Conservation (phyloP, 2,329 filamentous ascomycete species). For the Calonectria pauciramosa region DNA sequence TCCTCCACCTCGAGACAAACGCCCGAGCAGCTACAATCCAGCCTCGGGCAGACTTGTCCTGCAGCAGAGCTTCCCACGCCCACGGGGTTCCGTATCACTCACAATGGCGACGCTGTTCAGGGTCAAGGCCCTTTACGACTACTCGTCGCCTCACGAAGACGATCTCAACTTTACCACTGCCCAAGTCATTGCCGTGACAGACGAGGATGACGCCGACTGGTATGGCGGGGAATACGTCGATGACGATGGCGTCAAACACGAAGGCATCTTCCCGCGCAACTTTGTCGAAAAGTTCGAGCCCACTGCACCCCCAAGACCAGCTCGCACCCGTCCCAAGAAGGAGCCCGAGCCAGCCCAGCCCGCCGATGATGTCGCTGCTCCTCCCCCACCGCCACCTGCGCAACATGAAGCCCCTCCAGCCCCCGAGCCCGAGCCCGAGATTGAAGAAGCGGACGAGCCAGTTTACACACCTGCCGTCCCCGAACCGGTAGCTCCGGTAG, state of each 20-base stretch:
- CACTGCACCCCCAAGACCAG: conserved; percentile 87
- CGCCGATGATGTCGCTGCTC: conserved; percentile 54
- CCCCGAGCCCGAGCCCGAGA: conserved; percentile 52
- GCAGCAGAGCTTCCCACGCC: conserved; percentile 43
- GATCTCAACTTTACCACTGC: conserved; percentile 89
- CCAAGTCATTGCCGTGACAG: conserved; percentile 94
- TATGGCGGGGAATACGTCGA: conserved; percentile 90
- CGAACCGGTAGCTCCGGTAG: conserved; percentile 51
- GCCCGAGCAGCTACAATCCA: conserved; percentile 43
- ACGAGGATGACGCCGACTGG: conserved; percentile 94
- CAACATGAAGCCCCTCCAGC: conserved; percentile 50
- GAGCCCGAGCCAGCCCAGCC: conserved; percentile 52
- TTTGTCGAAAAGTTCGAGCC: conserved; percentile 98
- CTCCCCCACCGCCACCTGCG: conserved; percentile 49
- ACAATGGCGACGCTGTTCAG: conserved; percentile 86
- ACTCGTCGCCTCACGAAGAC: conserved; percentile 92
- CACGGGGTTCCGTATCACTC: conserved; percentile 42
- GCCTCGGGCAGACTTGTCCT: conserved; percentile 48
- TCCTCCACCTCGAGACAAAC: conserved; percentile 36
- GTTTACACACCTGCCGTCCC: conserved; percentile 50
- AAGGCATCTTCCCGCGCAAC: conserved; percentile 94
- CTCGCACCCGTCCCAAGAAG: conserved; percentile 79
- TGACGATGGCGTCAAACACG: conserved; percentile 78
- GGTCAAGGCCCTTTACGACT: conserved; percentile 97
- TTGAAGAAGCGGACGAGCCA: conserved; percentile 51